phyloP scores from a whole-genome alignment of 495 filamentous ascomycete species.

The Penicillium simplicissimum region DNA sequence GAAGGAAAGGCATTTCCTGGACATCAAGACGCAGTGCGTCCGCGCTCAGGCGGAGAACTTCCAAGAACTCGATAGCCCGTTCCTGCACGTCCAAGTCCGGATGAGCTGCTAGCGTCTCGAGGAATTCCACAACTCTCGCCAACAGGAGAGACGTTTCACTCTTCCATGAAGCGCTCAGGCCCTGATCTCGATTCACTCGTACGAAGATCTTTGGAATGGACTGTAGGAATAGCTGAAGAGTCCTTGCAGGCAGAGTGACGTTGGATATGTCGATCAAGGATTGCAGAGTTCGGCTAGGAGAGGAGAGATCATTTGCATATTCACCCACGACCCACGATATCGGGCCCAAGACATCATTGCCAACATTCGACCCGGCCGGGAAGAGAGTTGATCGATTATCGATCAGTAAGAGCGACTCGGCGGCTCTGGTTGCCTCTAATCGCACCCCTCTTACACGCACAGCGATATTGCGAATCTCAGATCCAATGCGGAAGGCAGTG shows the following conservation, averaged over 20 bases:
- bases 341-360: slow-evolving; percentile 65
- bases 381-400: slow-evolving; percentile 49
- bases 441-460: slow-evolving; percentile 88
- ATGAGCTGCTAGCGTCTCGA: slow-evolving; percentile 75
- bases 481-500: slow-evolving; percentile 72
- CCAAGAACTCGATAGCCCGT: slow-evolving; percentile 85
- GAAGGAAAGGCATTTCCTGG: slow-evolving; percentile 71
- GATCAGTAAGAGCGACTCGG: slow-evolving; percentile 67
- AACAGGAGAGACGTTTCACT: slow-evolving; percentile 72
- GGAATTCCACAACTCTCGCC: slow-evolving; percentile 73
- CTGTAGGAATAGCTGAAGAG: slow-evolving; percentile 79
- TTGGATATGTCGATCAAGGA: slow-evolving; percentile 69
- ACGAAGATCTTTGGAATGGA: slow-evolving; percentile 82
- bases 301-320: slow-evolving; percentile 67
- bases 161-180: slow-evolving; percentile 66
- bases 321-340: slow-evolving; percentile 87
- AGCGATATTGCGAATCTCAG: slow-evolving; percentile 82
- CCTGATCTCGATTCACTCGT: slow-evolving; percentile 55
- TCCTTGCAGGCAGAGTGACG: slow-evolving; percentile 58
- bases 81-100: slow-evolving; percentile 95
- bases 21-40: slow-evolving; percentile 73
- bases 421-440: slow-evolving; percentile 74
- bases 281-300: slow-evolving; percentile 64
- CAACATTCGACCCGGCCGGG: slow-evolving; percentile 44
- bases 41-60: slow-evolving; percentile 78